A percentile compares a stretch with the other conserved stretches of the same genome.
phyloP scores from a whole-genome alignment of 2,329 filamentous ascomycete species.

The Bipolaris gigantea region DNA sequence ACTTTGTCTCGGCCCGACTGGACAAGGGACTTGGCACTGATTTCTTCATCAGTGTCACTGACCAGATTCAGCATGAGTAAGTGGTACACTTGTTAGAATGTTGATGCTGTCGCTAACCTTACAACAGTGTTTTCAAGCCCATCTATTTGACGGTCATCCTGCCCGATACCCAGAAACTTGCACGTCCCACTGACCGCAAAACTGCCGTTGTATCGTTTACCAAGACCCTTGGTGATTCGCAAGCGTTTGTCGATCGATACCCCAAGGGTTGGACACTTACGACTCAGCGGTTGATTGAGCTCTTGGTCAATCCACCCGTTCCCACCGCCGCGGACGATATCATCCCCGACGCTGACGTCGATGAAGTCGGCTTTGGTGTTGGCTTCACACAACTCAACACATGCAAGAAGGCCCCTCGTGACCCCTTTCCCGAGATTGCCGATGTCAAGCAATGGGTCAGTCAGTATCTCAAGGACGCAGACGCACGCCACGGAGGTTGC shows the following conservation, averaged over 20 bases:
- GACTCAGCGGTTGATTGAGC: slow-evolving; percentile 82
- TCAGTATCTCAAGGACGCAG: slow-evolving; percentile 74
- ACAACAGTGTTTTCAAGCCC: slow-evolving; percentile 69
- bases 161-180: slow-evolving; percentile 83
- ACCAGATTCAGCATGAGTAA: slow-evolving; percentile 72
- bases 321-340: slow-evolving; percentile 68
- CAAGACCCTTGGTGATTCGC: slow-evolving; percentile 85
- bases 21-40: slow-evolving; percentile 87
- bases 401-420: slow-evolving; percentile 71
- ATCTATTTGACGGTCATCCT: slow-evolving; percentile 88
- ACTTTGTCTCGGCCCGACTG: slow-evolving; percentile 79
- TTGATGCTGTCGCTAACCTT: slow-evolving; percentile 19
- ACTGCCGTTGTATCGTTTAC: slow-evolving; percentile 90
- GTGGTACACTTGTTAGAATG: slow-evolving; percentile 14
- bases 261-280: slow-evolving; percentile 83
- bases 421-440: slow-evolving; percentile 83
- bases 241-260: slow-evolving; percentile 74
- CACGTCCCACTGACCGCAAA: slow-evolving; percentile 87
- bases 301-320: slow-evolving; percentile 86
- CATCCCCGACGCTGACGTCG: slow-evolving; percentile 85
- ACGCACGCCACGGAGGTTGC: slow-evolving; percentile 70
- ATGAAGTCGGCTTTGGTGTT: slow-evolving; percentile 92
- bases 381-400: slow-evolving; percentile 94
- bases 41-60: slow-evolving; percentile 84
- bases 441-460: slow-evolving; percentile 84